These are phyloP conservation scores for Malus hybrid DNA, from an alignment of 331 rosid genomes.

Conservation along the genomic window DNA sequence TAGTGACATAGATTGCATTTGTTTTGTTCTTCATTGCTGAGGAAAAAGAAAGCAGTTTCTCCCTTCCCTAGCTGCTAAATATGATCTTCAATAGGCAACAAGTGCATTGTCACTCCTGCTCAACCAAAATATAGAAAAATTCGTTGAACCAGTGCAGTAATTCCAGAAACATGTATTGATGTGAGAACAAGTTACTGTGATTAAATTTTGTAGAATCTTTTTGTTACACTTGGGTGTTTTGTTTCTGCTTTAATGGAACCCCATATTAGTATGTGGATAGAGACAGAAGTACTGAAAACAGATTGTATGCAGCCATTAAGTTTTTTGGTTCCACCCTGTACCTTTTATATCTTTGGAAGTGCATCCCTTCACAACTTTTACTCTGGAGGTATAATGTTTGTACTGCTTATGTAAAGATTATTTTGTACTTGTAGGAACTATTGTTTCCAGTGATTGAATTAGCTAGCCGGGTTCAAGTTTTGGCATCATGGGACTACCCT, in stretches of 20 bases:
- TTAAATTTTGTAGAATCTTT: too few species aligned
- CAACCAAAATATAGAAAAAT: background rate
- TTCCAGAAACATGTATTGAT: background rate
- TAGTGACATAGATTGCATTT: background rate
- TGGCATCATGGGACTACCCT: constrained; percentile 76
- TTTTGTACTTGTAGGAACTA: constrained; percentile 63
- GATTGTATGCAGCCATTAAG: background rate
- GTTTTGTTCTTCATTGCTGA: background rate
- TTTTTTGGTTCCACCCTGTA: background rate
- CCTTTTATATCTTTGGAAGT: background rate
- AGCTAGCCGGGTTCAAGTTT: constrained; percentile 34
- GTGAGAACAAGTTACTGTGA: background rate
- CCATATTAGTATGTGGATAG: background rate
- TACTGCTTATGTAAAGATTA: constrained; percentile 11
- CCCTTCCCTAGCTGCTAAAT: constrained; percentile 10
- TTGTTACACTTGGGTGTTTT: too few species aligned
- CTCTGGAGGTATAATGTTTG: background rate
- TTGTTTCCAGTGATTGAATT: constrained; percentile 54
- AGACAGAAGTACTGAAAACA: background rate
- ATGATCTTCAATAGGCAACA: constrained; percentile 1
- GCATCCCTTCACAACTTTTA: background rate
- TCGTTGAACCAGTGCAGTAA: background rate
- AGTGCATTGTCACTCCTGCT: background rate
- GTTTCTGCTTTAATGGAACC: too few species aligned
- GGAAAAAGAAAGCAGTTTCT: background rate